Percentiles rank a stretch among this genome's conserved stretches.
Conservation (phyloP, 352 stramenopile genomes). For the Pythium periplocum region DNA sequence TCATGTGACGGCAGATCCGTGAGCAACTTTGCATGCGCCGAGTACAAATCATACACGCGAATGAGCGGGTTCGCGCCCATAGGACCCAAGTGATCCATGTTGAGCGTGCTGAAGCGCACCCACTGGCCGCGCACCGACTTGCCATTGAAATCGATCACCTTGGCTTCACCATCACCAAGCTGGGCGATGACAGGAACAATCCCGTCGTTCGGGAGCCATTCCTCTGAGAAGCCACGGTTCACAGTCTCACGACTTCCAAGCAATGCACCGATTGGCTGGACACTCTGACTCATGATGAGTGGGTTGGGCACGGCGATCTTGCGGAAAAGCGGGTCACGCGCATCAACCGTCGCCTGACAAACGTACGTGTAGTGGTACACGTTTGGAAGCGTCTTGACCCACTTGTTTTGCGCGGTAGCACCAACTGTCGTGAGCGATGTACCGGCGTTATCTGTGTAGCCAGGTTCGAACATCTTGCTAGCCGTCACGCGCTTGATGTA, state of each 20-base stretch:
- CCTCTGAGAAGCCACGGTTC: slow-evolving; percentile 20
- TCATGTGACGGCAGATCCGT: too few relatives aligned
- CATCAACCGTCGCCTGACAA: slow-evolving; percentile 24
- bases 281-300: slow-evolving; percentile 16
- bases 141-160: slow-evolving; percentile 5
- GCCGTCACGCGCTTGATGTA: slow-evolving; percentile 7
- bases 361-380: slow-evolving; percentile 53
- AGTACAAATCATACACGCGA: too few relatives aligned
- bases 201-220: slow-evolving; percentile 9
- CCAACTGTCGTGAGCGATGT: slow-evolving; percentile 28
- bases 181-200: slow-evolving; percentile 2
- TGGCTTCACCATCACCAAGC: slow-evolving; percentile 2
- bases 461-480: slow-evolving; percentile 26
- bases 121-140: slow-evolving; percentile 1
- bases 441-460: slow-evolving; percentile 35
- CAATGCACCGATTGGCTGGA: not conserved
- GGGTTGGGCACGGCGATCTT: slow-evolving; percentile 38
- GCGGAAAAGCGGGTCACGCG: slow-evolving; percentile 26
- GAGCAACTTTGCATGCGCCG: too few relatives aligned
- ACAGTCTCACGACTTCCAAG: slow-evolving; percentile 5
- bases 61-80: slow-evolving; percentile 12
- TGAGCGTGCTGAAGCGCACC: slow-evolving; percentile 9
- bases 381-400: slow-evolving; percentile 38
- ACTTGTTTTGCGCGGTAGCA: slow-evolving; percentile 29
- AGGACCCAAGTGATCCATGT: slow-evolving; percentile 31